Conservation (phyloP, 768 basidiomycete genomes). For the Asterophora parasitica region DNA sequence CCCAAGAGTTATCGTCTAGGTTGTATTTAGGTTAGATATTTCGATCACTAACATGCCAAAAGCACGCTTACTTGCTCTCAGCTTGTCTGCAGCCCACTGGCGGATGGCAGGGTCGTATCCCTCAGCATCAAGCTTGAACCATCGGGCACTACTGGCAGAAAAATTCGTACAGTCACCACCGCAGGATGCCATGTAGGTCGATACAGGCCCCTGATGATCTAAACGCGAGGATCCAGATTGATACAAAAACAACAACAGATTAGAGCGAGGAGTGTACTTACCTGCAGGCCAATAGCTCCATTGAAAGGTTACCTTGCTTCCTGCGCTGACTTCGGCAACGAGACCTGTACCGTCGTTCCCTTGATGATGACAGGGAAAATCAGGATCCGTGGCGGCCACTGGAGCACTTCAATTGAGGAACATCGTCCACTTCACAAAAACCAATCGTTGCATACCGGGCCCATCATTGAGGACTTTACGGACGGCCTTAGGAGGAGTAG, state of each 20-base stretch:
- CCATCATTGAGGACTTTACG: conserved; percentile 33
- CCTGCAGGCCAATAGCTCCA: conserved; percentile 41
- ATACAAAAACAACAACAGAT: not conserved
- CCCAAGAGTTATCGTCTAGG: conserved; percentile 35
- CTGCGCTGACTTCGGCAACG: conserved; percentile 34
- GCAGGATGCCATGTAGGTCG: conserved; percentile 50
- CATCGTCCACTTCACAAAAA: not conserved
- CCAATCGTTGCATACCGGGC: conserved; percentile 19
- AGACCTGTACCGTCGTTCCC: conserved; percentile 33
- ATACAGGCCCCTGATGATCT: conserved; percentile 48
- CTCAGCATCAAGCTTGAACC: conserved; percentile 47
- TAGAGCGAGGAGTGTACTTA: conserved; percentile 14
- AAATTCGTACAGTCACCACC: conserved; percentile 38
- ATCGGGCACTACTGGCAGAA: conserved; percentile 32
- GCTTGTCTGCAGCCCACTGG: conserved; percentile 39
- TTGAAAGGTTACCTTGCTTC: conserved; percentile 37
- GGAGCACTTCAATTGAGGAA: conserved; percentile 4
- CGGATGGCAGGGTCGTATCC: conserved; percentile 35
- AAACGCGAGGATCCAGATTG: not conserved
- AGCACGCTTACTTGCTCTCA: conserved; percentile 33
- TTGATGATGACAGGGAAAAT: conserved; percentile 40
- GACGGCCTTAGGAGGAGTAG: conserved; percentile 25
- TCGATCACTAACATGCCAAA: conserved; percentile 3
- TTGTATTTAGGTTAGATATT: not conserved
- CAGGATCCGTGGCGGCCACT: conserved; percentile 27